Evolutionary conservation across 1,284 basidiomycete species (phyloP), one percentile per base, ranked within the genome.

Genomic region (Athelia sp.): DNA sequence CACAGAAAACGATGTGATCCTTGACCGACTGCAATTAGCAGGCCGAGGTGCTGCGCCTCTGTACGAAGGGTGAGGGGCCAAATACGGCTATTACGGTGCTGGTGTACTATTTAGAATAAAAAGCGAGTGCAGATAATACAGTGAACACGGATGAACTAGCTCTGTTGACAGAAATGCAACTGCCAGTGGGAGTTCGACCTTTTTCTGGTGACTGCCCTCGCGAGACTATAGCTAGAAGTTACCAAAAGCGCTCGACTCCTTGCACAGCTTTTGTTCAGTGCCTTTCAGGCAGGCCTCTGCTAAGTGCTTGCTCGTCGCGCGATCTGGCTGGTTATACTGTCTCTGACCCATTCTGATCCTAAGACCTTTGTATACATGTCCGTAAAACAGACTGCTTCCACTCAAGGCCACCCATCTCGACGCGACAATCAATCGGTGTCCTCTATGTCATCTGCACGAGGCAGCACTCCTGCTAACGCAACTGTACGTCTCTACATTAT

Each of bases 1-100:
- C n/a, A 84, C 85, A 4, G 88, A 92, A 61, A 73, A 81, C 46
- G 84, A 85, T 38, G 78, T 81, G 50, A 74, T 89, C 19, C 56
- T 91, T 29, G 87, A 94, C 60, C 69, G 78, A 54, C 74, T 84
- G 69, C 61, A 79, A 15, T 70, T 90, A 6, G 72, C 74, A 2
- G 87, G 88, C 6, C 60, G 56, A 29, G 72, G 70, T 24, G 75
- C 79, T 40, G 36, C 36, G 19, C 36, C 36, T n/a, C 9, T 21
- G n/a, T 40, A 40, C 8, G 19, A n/a, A 21, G 36, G 36, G 8
- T 17, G 36, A 40, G 15, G 36, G n/a, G 9, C 9, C 15, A 6
- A n/a, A 6, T 40, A 8, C 9, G 15, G 6, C 19, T n/a, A 17
- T n/a, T 4, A 40, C 6, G 8, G 15, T 21, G 19, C 19, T 6